These are phyloP conservation scores for Leccinum subgranulosum DNA, from an alignment of 768 basidiomycete species.

Conservation along the genomic window DNA sequence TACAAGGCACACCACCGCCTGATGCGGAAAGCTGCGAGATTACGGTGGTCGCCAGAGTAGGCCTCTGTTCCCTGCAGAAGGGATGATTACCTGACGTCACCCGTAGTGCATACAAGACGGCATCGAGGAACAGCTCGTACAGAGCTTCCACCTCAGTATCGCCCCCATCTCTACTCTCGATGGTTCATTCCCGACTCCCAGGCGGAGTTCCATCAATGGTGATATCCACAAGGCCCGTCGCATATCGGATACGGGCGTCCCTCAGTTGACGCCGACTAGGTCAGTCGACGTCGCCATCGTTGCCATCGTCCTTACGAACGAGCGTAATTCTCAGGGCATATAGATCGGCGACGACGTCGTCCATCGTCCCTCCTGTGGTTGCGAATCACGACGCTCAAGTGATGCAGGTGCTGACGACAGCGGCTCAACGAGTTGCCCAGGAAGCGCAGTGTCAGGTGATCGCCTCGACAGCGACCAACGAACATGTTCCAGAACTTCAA, in stretches of 20 bases:
- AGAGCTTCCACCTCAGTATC: constrained; percentile 68
- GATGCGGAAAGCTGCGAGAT: constrained; percentile 76
- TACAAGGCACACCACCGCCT: constrained; percentile 76
- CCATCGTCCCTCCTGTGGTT: constrained; percentile 31
- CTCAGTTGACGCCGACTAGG: constrained; percentile 33
- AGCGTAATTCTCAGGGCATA: constrained; percentile 19
- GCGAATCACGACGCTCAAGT: constrained; percentile 63
- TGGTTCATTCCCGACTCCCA: constrained; percentile 39
- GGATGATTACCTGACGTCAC: constrained; percentile 11
- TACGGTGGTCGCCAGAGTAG: constrained; percentile 71
- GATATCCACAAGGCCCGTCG: constrained; percentile 42
- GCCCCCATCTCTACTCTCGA: constrained; percentile 61
- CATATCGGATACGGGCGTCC: constrained; percentile 37
- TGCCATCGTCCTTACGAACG: constrained; percentile 6
- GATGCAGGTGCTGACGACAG: constrained; percentile 71
- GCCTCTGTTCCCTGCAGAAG: constrained; percentile 20
- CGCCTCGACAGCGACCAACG: constrained; percentile 46
- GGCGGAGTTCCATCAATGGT: constrained; percentile 47
- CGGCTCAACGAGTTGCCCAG: constrained; percentile 74
- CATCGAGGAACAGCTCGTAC: constrained; percentile 63
- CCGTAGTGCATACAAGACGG: constrained; percentile 61
- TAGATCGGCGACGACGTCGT: constrained; percentile 31
- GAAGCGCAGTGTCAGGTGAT: constrained; percentile 69
- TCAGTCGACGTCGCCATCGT: constrained; percentile 7
- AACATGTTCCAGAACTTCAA: constrained; percentile 49